Base-by-base conservation (phyloP, 2,329 filamentous ascomycete genomes). In the Gliomastix tumulicola region DNA sequence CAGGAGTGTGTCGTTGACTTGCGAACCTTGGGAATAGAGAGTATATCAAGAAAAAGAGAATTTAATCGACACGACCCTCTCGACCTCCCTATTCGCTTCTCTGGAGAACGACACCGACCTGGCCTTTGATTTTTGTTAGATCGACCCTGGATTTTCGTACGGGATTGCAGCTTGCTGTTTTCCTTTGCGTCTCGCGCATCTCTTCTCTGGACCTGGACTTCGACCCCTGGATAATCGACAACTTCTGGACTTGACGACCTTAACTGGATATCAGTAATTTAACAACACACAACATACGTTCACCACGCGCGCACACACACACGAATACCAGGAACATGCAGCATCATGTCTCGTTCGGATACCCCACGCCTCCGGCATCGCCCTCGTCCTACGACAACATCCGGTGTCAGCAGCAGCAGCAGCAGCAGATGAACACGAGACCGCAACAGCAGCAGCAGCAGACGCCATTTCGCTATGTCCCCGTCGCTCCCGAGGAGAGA, bases 401-500 rank as follows among this genome's bases (percentile, higher is more conserved):
- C 45, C 69, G 69, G 56, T 68, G 60, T 49, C 52, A 57, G 36
- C 59, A 61, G 44, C 62, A 64, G 41, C 59, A 59, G 15, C 31
- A 23, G 30, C 30, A 34, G 20, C 27, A 28, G 34, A 34, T 36
- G 33, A 23, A 13, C 15, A 17, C 33, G 33, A 45, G 41, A 57
- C n/a, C n/a, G n/a, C n/a, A n/a, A n/a, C n/a, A n/a, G n/a, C n/a
- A n/a, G n/a, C 59, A 55, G 35, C 51, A 54, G 36, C 59, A 44
- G 38, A 44, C 47, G 42, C 53, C 65, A 35, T n/a, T 28, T 16
- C 65, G 65, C 49, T 76, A 64, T 51, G 63, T 72, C 37, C 79
- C 77, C 43, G 66, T 75, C 50, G 63, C 77, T 38, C 88, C 89
- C 30, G 86, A 95, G 73, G 86, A 89, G 56, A 81, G 88, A 55